A percentile compares a stretch with the other conserved stretches of the same genome.
These are phyloP conservation scores for Neurospora africana DNA, from an alignment of 495 filamentous ascomycete genomes.

Conservation along the genomic window DNA sequence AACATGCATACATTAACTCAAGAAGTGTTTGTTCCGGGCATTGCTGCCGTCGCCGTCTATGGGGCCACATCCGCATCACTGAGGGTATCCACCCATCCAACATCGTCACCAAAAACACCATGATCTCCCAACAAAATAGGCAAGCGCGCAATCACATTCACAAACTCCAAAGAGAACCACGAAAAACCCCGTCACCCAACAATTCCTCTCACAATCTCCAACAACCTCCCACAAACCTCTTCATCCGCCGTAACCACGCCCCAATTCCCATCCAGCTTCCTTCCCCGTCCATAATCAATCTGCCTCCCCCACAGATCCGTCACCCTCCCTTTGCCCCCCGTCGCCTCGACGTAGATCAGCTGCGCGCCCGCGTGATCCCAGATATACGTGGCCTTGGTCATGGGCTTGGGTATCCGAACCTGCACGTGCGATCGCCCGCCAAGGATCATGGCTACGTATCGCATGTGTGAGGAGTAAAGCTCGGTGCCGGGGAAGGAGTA, in stretches of 20 bases:
- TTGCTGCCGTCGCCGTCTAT: not conserved
- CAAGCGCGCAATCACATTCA: not conserved
- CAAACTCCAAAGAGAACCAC: not conserved
- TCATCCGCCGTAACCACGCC: slow-evolving; percentile 19
- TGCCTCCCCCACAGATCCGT: slow-evolving; percentile 41
- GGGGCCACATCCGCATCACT: not conserved
- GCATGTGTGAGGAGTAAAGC: slow-evolving; percentile 49
- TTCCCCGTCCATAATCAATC: slow-evolving; percentile 30
- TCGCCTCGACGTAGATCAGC: slow-evolving; percentile 45
- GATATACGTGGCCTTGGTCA: slow-evolving; percentile 22
- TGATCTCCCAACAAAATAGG: not conserved
- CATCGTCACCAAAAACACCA: not conserved
- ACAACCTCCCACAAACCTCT: slow-evolving; percentile 13
- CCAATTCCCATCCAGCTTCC: slow-evolving; percentile 18
- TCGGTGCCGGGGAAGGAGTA: slow-evolving; percentile 39
- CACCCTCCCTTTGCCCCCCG: slow-evolving; percentile 33
- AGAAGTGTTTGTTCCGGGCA: not conserved
- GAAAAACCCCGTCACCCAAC: not conserved
- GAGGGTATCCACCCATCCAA: not conserved
- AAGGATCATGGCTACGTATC: slow-evolving; percentile 46
- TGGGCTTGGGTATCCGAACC: slow-evolving; percentile 12
- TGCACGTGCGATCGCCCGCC: slow-evolving; percentile 23
- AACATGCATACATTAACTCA: not conserved
- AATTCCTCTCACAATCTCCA: slow-evolving; percentile 10
- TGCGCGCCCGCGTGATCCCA: slow-evolving; percentile 55